phyloP scores from a whole-genome alignment of 208 protist species.

The Wallacemonas sp. region DNA sequence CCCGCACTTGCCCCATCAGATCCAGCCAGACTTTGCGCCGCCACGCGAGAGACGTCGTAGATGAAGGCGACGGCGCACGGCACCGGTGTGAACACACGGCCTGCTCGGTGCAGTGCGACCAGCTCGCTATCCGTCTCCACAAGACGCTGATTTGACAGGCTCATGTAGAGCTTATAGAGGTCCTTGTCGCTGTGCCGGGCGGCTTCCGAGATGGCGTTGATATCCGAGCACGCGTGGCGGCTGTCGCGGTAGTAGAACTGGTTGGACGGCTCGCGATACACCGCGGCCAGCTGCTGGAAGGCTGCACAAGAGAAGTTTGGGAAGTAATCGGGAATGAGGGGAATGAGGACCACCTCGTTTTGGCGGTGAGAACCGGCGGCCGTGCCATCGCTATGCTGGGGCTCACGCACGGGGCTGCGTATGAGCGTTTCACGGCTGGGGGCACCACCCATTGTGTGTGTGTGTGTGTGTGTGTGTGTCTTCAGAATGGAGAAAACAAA shows the following conservation, averaged over 20 bases:
- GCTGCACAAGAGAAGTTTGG: constrained; percentile 34
- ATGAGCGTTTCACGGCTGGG: constrained; percentile 58
- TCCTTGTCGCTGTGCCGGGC: constrained; percentile 34
- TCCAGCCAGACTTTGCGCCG: constrained; percentile 4
- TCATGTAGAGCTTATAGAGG: constrained; percentile 67
- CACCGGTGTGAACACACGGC: constrained; percentile 52
- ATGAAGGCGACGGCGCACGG: constrained; percentile 68
- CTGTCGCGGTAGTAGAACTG: constrained; percentile 49
- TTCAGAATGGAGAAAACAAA: not conserved
- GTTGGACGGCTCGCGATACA: constrained; percentile 39
- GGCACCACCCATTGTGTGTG: constrained; percentile 40
- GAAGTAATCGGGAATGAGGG: constrained; percentile 69
- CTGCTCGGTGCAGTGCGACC: constrained; percentile 40
- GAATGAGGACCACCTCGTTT: constrained; percentile 54
- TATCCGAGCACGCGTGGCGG: constrained; percentile 24
- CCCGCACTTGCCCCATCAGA: not conserved
- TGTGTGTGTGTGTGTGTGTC: not conserved
- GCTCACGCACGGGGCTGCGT: constrained; percentile 40
- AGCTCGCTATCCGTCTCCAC: constrained; percentile 68
- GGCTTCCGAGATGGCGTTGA: constrained; percentile 21
- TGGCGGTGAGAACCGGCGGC: not conserved
- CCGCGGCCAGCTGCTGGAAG: constrained; percentile 52
- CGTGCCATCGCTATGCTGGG: constrained; percentile 6
- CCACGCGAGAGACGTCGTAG: constrained; percentile 24
- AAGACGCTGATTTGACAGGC: constrained; percentile 50